Evolutionary conservation across 257 asterid genomes (phyloP), one percentile per base, ranked within the genome.

Genomic region (Solanum habrochaites): DNA sequence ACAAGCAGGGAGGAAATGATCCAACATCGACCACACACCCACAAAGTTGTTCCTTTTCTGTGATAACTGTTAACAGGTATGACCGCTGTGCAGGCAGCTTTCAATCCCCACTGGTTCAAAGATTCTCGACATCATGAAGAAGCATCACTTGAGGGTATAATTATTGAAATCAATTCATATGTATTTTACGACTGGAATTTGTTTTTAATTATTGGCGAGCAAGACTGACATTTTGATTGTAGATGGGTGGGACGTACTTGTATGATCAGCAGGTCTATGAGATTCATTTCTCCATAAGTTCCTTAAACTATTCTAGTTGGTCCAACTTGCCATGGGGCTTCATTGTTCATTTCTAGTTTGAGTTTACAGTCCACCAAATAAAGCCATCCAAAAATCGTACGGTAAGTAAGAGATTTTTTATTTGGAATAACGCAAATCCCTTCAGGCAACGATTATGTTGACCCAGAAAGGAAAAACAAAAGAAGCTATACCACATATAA

Each of bases 81-180:
- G 99, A 93, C 99, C 4, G 99, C 98, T 52, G 99, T 97, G 25
- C 99, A 95, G 91, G 99, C 99, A 6, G 99, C 99, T 39, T 97
- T 97, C 91, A 49, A 90, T 95, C 84, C 98, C 99, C 20, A 90
- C 86, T 31, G 99, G 94, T 87, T 43, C 95, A 93, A 27, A 66
- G 35, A 32, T 32, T 32, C 35, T 95, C 87, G 98, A 93, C 91
- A 95, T 97, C 86, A 95, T 97, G 99, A 94, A 91, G 99, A 81
- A 97, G 35, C 35, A 32, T 32, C 35, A 32, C 35, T 29, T 27
- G 67, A 29, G 16, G 27, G 25, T n/a, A 31, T 75, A 32, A 32
- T 32, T 32, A 29, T 78, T 45, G 39, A 29, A 80, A 80, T 29
- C 29, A 80, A 29, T 27, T 31, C 62, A n/a, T 25, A 64, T 8